Base-by-base conservation (phyloP, 2,329 filamentous ascomycete genomes). In the Arachnomyces sp. region DNA sequence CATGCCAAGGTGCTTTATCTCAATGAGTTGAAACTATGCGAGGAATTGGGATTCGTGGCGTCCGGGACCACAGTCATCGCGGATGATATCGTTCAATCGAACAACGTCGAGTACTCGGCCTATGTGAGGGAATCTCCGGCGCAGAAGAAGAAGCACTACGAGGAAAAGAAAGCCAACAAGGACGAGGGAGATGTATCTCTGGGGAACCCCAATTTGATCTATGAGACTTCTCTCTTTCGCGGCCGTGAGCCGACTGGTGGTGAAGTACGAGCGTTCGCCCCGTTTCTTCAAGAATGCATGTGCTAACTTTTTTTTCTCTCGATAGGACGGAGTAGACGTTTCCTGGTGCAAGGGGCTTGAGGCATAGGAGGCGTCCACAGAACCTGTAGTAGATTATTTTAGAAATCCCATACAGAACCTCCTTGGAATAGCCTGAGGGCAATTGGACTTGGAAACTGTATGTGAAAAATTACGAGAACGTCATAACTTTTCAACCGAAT, bases 191-290 rank as follows among this genome's bases (percentile, higher is more conserved):
- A 59, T 28, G 45, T 57, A 12, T 34, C 47, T n/a, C n/a, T n/a
- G n/a, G 82, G 82, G 1, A 80, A 84, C 52, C 80, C 82, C 2
- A 72, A 74, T 44, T 54, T 86, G 47, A 61, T 80, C 9, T 86
- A 87, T 53, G 69, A 82, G 54, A 86, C 78, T 55, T 65, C 71
- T 44, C 59, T 84, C 39, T 57, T 78, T 14, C 63, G 82, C 44
- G 82, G 80, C 53, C 83, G 74, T 59, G 81, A 84, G 58, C 80
- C 80, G 1, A 80, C 77, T 7, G 80, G 80, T 6, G 71, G 74
- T 30, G 75, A 75, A 25, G 79, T 82, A 64, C 68, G 77, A 61
- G 28, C 46, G 45, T 36, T 36, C 38, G 30, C 7, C 5, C 15
- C 34, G 42, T n/a, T n/a, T n/a, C n/a, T n/a, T n/a, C n/a, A n/a